These are phyloP conservation scores for Nicotiana noctiflora DNA, from an alignment of 257 asterid species.

Conservation along the genomic window DNA sequence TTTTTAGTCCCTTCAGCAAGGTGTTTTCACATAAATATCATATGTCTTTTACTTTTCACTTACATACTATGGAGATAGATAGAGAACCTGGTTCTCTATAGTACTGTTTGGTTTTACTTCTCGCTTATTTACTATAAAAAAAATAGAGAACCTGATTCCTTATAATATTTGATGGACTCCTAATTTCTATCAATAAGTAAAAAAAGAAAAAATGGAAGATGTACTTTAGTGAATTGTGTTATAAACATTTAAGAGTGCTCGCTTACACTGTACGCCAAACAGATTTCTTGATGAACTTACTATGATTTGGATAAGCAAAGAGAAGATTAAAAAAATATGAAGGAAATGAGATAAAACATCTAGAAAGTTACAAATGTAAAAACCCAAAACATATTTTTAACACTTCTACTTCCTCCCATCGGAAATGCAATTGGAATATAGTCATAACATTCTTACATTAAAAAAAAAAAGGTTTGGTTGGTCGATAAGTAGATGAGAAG, in stretches of 20 bases:
- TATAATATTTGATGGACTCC: too few species aligned
- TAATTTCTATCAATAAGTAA: too few species aligned
- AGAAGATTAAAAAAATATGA: not conserved
- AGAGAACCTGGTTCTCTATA: too few species aligned
- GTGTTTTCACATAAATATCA: too few species aligned
- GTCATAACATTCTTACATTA: not conserved
- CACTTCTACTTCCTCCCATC: not conserved
- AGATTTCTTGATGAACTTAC: not conserved
- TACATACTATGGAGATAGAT: too few species aligned
- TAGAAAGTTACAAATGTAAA: not conserved
- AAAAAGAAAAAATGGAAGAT: too few species aligned
- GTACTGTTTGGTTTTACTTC: too few species aligned
- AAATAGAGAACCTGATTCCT: too few species aligned
- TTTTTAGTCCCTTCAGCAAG: too few species aligned
- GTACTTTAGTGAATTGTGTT: not conserved
- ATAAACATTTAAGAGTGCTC: not conserved
- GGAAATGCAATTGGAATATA: not conserved
- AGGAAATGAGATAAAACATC: not conserved
- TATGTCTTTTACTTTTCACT: too few species aligned
- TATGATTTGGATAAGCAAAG: not conserved
- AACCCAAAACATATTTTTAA: not conserved
- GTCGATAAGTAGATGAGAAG: not conserved
- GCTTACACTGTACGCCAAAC: not conserved
- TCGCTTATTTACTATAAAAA: too few species aligned
- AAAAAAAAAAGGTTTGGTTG: not conserved